Evolutionary conservation across 2,329 filamentous ascomycete species (phyloP).

Genomic region (Diaporthe nobilis): DNA sequence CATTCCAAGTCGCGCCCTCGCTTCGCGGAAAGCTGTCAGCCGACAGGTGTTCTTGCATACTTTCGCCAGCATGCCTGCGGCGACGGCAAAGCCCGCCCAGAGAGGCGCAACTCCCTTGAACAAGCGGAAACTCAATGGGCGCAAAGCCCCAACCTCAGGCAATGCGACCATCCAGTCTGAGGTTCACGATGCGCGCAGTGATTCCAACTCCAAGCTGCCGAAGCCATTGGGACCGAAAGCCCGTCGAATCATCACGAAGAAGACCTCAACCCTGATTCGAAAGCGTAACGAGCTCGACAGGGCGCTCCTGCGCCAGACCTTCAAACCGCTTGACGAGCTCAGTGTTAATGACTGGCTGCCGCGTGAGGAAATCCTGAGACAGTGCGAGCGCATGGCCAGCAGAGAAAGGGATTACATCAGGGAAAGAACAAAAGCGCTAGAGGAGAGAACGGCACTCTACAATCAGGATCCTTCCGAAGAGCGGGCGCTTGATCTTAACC

Average conservation of each 20-base stretch:
- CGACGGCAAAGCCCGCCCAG: background rate
- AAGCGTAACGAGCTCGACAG: conserved; percentile 44
- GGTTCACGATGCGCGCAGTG: background rate
- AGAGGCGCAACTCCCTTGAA: background rate
- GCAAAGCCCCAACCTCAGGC: background rate
- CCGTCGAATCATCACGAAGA: conserved; percentile 38
- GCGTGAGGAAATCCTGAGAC: conserved; percentile 42
- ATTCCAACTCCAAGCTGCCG: conserved; percentile 35
- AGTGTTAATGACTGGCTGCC: conserved; percentile 38
- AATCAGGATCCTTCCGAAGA: conserved; percentile 39
- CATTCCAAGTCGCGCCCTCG: background rate
- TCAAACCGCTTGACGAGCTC: conserved; percentile 31
- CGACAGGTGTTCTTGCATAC: background rate
- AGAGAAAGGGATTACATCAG: conserved; percentile 42
- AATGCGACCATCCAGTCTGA: background rate
- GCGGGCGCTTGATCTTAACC: conserved; percentile 42
- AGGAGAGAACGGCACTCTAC: conserved; percentile 41
- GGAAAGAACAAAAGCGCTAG: conserved; percentile 34
- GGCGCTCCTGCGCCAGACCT: conserved; percentile 39
- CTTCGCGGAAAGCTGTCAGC: background rate
- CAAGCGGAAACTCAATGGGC: background rate
- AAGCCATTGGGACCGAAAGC: conserved; percentile 41
- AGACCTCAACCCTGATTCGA: conserved; percentile 43
- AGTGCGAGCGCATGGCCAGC: conserved; percentile 38
- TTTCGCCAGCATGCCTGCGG: background rate